Evolutionary conservation across 257 asterid species (phyloP).

Genomic region (Eustoma russellianum): DNA sequence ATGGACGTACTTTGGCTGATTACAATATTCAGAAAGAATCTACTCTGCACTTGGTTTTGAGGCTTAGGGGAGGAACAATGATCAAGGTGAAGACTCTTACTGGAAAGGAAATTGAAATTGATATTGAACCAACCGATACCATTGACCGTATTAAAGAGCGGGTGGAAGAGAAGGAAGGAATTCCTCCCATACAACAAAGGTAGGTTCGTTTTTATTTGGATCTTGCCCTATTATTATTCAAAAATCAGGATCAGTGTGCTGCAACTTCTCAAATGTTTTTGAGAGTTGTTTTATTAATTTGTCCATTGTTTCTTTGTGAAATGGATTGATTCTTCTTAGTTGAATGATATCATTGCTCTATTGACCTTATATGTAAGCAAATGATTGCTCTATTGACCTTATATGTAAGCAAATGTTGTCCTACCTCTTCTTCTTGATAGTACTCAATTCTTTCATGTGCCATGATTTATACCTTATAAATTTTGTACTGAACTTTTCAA

Average conservation of each 20-base stretch:
- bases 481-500: too few relatives aligned
- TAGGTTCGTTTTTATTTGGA: slow-evolving; percentile 11
- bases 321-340: too few relatives aligned
- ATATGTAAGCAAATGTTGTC: too few relatives aligned
- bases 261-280: not conserved
- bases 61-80: slow-evolving; percentile 73
- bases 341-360: too few relatives aligned
- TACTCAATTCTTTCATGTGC: too few relatives aligned
- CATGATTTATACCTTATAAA: too few relatives aligned
- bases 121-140: slow-evolving; percentile 66
- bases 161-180: slow-evolving; percentile 77
- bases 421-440: too few relatives aligned
- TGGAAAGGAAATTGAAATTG: slow-evolving; percentile 62
- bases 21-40: slow-evolving; percentile 59
- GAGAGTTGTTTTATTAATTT: not conserved
- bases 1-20: slow-evolving; percentile 62
- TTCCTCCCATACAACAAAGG: slow-evolving; percentile 73
- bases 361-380: too few relatives aligned
- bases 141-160: slow-evolving; percentile 64
- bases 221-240: too few relatives aligned
- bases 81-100: slow-evolving; percentile 69
- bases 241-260: too few relatives aligned
- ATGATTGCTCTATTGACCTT: too few relatives aligned
- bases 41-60: slow-evolving; percentile 56
- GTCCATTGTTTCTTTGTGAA: too few relatives aligned